phyloP scores from a whole-genome alignment of 371 early-diverging fungal genomes.

The Apophysomyces elegans region DNA sequence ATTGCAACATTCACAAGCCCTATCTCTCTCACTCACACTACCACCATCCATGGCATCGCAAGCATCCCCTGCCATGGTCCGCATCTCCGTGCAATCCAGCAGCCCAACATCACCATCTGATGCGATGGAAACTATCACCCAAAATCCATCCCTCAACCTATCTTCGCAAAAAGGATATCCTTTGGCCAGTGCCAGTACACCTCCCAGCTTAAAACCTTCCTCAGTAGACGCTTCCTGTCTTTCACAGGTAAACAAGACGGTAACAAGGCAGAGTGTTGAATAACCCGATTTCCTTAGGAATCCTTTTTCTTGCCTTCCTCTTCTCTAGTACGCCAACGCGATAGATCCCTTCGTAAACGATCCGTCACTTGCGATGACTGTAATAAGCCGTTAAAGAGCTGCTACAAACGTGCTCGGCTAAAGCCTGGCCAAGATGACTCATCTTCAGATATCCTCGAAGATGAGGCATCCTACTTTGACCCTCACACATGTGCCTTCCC shows the following conservation, averaged over 20 bases:
- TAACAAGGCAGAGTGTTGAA: neutral
- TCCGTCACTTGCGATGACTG: constrained; percentile 13
- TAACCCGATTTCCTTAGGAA: constrained; percentile 7
- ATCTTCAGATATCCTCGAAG: constrained; percentile 1
- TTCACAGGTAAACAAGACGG: constrained; percentile 1
- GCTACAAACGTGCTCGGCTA: constrained; percentile 12
- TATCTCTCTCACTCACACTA: constrained; percentile 4
- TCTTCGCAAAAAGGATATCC: constrained; percentile 16
- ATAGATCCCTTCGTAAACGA: constrained; percentile 9
- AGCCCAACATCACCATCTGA: neutral
- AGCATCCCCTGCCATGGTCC: neutral
- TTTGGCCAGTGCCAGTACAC: constrained; percentile 20
- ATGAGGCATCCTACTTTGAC: neutral
- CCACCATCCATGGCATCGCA: constrained; percentile 4
- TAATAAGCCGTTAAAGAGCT: constrained; percentile 3
- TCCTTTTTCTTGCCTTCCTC: constrained; percentile 3
- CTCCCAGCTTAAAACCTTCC: constrained; percentile 24
- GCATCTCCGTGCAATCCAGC: neutral
- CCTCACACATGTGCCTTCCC: constrained; percentile 12
- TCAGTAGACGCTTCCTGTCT: neutral
- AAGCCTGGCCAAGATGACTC: constrained; percentile 4
- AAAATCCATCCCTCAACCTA: neutral
- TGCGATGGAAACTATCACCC: neutral
- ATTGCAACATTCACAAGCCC: constrained; percentile 1
- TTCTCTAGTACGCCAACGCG: neutral